These are phyloP conservation scores for Fragaria vesca DNA, from an alignment of 306 rosid genomes.

Conservation along the genomic window DNA sequence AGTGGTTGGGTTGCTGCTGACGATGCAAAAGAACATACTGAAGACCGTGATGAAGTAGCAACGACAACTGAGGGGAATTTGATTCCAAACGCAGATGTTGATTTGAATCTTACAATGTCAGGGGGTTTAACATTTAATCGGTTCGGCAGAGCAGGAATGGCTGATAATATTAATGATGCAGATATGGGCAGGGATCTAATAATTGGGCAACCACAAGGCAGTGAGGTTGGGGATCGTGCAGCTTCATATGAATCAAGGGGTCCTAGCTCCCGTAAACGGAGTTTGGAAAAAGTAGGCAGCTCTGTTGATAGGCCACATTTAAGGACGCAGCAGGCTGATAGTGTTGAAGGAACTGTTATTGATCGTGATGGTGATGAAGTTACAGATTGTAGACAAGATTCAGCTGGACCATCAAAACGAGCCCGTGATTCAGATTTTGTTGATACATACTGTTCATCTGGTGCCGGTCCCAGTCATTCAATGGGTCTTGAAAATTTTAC, in stretches of 20 bases:
- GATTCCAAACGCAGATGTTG: conserved; percentile 57
- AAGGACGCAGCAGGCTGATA: conserved; percentile 91
- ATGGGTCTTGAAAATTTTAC: conserved; percentile 68
- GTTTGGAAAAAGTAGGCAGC: conserved; percentile 85
- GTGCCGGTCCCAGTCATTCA: conserved; percentile 95
- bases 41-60: conserved; percentile 95
- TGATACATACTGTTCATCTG: conserved; percentile 77
- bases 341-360: conserved; percentile 95
- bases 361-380: conserved; percentile 98
- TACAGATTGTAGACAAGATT: conserved; percentile 78
- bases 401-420: conserved; percentile 95
- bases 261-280: conserved; percentile 94
- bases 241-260: conserved; percentile 98
- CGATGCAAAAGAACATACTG: conserved; percentile 83
- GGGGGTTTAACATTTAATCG: conserved; percentile 65
- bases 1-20: conserved; percentile 93
- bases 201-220: conserved; percentile 95
- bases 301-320: conserved; percentile 68
- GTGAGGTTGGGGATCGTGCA: conserved; percentile 96
- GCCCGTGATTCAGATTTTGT: conserved; percentile 77
- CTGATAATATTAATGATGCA: conserved; percentile 62
- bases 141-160: conserved; percentile 60
- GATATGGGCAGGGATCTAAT: conserved; percentile 97
- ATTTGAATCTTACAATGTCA: conserved; percentile 89
- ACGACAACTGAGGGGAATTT: conserved; percentile 63